These are phyloP conservation scores for Aspergillus incahuasiensis DNA, from an alignment of 495 filamentous ascomycete genomes.

Conservation along the genomic window DNA sequence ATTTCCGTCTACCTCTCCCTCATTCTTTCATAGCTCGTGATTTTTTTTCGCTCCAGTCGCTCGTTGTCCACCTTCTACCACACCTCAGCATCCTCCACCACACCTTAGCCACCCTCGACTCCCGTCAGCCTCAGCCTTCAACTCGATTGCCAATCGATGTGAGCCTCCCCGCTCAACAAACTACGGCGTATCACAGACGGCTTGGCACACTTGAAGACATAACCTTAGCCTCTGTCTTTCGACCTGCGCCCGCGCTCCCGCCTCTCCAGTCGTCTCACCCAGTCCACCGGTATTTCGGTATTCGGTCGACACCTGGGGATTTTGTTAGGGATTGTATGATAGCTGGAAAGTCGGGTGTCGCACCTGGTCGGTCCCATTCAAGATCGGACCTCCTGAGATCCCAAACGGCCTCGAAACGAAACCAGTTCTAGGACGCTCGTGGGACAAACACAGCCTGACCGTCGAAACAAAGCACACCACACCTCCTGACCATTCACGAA, in stretches of 20 bases:
- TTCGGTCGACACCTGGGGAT: not conserved
- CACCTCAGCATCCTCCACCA: not conserved
- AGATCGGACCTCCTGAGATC: slow-evolving; percentile 16
- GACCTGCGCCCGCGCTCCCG: not conserved
- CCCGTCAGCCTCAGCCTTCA: slow-evolving; percentile 22
- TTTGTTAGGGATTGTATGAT: slow-evolving; percentile 14
- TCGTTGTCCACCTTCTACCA: not conserved
- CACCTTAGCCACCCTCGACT: not conserved
- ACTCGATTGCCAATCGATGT: slow-evolving; percentile 15
- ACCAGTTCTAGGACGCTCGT: not conserved
- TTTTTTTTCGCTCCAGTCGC: slow-evolving; percentile 1
- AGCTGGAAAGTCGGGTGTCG: slow-evolving; percentile 5
- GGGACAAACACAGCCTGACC: slow-evolving; percentile 3
- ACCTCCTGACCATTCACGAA: not conserved
- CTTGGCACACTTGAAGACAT: slow-evolving; percentile 16
- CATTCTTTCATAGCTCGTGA: slow-evolving; percentile 4
- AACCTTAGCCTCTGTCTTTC: slow-evolving; percentile 1
- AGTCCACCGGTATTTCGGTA: not conserved
- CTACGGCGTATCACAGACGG: slow-evolving; percentile 20
- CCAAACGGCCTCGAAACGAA: not conserved
- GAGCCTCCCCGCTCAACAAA: slow-evolving; percentile 18
- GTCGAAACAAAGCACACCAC: slow-evolving; percentile 1
- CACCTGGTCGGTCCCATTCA: slow-evolving; percentile 5
- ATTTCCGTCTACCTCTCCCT: too few species aligned
- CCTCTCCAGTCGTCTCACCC: slow-evolving; percentile 6